Evolutionary conservation across 345 rosid genomes (phyloP), one percentile per base, ranked within the genome.

Genomic region (Populus davidiana): DNA sequence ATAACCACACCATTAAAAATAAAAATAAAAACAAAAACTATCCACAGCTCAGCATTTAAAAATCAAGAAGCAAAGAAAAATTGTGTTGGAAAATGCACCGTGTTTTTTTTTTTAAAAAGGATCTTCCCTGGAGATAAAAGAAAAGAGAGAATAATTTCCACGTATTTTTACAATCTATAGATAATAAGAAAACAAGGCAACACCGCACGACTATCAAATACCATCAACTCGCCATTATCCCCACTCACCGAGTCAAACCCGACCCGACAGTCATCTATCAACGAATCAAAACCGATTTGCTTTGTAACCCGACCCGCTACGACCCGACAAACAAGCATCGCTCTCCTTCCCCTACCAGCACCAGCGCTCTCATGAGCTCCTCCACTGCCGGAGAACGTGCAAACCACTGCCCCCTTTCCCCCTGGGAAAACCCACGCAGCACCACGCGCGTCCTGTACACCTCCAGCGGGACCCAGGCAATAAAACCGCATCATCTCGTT

Each of bases 401-500:
- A 87, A 0, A 93, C 73, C 44, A 89, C 91, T 11, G 94, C 81
- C 5, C 89, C 97, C 70, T 92, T 93, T 1, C 86, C 83, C 0
- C 90, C 85, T 0, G 90, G 90, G 65, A 93, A 85, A 0, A 74
- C 79, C 96, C 94, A 92, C 74, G 88, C 87, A 66, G 88, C 89
- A 11, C 84, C 74, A 18, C 79, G 69, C 3, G 52, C 67, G 20
- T 77, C 78, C 4, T 64, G 59, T 16, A 68, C 78, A 6, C 78
- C 78, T 2, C 81, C 84, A 5, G 90, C 86, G n/a, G 97, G 90
- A 3, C 99, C 99, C 70, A 90, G 74, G 77, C 93, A 91, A 29
- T 89, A 88, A 78, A 96, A 96, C 83, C 98, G 88, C 99, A 96
- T 96, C 63, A 93, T 90, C 87, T 96, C 99, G 80, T 96, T 96